Conservation (phyloP, 2,329 filamentous ascomycete genomes). For the Ophiocordyceps sinensis region DNA sequence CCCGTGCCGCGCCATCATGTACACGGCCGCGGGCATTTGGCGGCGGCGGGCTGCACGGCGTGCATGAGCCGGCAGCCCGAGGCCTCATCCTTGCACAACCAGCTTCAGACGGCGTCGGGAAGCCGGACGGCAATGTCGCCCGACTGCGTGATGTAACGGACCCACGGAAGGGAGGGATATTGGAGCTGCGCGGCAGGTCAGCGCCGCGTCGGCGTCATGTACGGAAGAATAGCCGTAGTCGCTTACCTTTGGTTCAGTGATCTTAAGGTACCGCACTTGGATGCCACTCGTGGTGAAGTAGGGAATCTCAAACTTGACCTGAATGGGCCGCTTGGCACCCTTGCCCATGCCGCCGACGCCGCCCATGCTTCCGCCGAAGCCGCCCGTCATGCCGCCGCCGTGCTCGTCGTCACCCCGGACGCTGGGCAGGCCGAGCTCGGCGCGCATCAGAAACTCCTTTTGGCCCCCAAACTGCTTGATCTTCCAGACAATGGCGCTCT, state of each 20-base stretch:
- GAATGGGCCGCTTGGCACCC: constrained; percentile 83
- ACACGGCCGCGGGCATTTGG: too few relatives aligned
- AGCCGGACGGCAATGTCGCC: constrained; percentile 91
- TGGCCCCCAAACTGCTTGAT: constrained; percentile 99
- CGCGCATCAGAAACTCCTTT: constrained; percentile 97
- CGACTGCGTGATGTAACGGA: constrained; percentile 95
- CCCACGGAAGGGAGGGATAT: constrained; percentile 96
- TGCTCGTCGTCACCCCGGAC: constrained; percentile 92
- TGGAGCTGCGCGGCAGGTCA: constrained; percentile 50
- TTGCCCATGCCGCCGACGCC: constrained; percentile 67
- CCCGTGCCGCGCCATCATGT: too few relatives aligned
- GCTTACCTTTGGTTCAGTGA: constrained; percentile 93
- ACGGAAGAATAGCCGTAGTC: not conserved
- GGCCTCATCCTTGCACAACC: not conserved
- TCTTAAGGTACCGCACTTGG: constrained; percentile 96
- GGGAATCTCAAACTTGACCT: constrained; percentile 99
- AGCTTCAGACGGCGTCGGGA: constrained; percentile 64
- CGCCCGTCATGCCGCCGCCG: constrained; percentile 93
- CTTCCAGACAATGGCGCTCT: constrained; percentile 98
- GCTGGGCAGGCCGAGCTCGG: constrained; percentile 84
- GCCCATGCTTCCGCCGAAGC: constrained; percentile 93
- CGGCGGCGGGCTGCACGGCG: not conserved
- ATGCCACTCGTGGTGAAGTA: constrained; percentile 99
- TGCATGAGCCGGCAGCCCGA: not conserved
- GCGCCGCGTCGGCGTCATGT: not conserved